Evolutionary conservation across 371 early-diverging fungal species (phyloP).

Genomic region (Rhizopus sp.): DNA sequence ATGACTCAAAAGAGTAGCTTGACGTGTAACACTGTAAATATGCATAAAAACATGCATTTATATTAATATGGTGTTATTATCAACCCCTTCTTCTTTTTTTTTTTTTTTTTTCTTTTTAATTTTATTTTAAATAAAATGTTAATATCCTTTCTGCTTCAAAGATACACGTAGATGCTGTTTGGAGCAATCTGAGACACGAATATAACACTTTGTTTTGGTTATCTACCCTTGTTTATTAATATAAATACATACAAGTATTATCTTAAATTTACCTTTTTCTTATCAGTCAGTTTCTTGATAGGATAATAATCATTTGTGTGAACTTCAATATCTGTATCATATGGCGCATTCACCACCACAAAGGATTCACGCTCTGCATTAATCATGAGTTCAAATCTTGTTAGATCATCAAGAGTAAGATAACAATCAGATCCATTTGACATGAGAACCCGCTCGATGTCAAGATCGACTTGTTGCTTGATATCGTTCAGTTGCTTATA

Average conservation of each 20-base stretch:
- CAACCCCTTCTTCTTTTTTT: too few species aligned
- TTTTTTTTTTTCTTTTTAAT: too few species aligned
- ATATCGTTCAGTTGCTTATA: constrained; percentile 22
- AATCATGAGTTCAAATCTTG: constrained; percentile 29
- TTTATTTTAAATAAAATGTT: too few species aligned
- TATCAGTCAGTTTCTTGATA: neutral
- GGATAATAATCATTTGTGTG: neutral
- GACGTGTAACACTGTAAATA: too few species aligned
- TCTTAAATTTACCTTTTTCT: neutral
- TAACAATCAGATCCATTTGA: constrained; percentile 36
- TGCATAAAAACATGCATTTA: too few species aligned
- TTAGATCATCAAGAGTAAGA: constrained; percentile 38
- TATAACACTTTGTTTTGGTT: neutral
- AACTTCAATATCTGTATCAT: constrained; percentile 21
- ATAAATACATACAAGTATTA: too few species aligned
- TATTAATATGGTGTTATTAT: neutral
- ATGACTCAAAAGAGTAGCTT: too few species aligned
- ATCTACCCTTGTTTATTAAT: neutral
- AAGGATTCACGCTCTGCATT: constrained; percentile 31
- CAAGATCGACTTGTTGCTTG: constrained; percentile 36
- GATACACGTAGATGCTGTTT: neutral
- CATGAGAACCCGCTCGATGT: constrained; percentile 35
- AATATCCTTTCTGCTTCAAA: neutral
- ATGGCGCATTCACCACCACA: constrained; percentile 43
- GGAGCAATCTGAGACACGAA: neutral